These are phyloP conservation scores for Thozetella sp. DNA, from an alignment of 495 filamentous ascomycete species.

Conservation along the genomic window DNA sequence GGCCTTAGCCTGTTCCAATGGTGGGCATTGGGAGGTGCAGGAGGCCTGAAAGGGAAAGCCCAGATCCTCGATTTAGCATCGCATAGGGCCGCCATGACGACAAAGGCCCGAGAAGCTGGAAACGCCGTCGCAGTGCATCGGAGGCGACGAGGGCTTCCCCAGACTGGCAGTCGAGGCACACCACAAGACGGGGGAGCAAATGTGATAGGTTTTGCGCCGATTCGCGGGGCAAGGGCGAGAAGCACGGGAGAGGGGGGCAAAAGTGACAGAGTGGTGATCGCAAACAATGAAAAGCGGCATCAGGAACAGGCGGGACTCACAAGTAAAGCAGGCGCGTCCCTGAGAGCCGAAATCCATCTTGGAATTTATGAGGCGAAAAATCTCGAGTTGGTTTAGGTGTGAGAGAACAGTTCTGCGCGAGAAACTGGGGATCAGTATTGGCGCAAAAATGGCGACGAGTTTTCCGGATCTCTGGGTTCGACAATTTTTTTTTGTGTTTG, in stretches of 20 bases:
- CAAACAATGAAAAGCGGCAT: conserved; percentile 20
- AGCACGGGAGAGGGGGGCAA: conserved; percentile 10
- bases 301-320: conserved; percentile 34
- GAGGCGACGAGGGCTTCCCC: neutral
- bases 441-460: conserved; percentile 9
- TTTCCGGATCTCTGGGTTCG: neutral
- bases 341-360: conserved; percentile 40
- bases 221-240: neutral
- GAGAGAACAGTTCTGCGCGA: conserved; percentile 4
- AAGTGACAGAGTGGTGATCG: conserved; percentile 14
- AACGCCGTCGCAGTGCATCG: neutral
- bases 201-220: neutral
- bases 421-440: conserved; percentile 4
- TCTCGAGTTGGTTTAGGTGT: conserved; percentile 1
- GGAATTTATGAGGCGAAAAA: conserved; percentile 7
- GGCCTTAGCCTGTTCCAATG: neutral
- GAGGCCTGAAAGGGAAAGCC: conserved; percentile 3
- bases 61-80: neutral
- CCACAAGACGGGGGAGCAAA: neutral
- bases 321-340: conserved; percentile 47
- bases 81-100: neutral
- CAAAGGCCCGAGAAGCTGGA: neutral
- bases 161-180: neutral
- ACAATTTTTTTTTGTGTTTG: neutral
- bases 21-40: neutral